Percentiles rank a stretch among this genome's conserved stretches.
These are phyloP conservation scores for Flaveria trinervia DNA, from an alignment of 129 eudicot genomes.

Conservation along the genomic window DNA sequence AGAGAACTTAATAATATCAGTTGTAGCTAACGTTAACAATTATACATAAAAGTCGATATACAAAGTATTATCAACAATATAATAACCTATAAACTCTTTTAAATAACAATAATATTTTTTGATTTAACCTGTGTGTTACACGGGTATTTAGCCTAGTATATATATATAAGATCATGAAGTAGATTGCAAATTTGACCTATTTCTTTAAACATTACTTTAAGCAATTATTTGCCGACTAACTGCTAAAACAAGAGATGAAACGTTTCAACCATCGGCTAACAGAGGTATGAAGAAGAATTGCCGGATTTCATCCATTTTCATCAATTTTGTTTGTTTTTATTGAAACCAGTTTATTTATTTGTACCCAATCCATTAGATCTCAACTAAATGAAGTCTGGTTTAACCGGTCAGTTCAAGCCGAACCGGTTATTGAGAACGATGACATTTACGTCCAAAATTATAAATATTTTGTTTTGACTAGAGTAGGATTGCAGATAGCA, in stretches of 20 bases:
- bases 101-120: no score
- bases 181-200: not conserved
- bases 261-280: not conserved
- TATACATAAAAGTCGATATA: no score
- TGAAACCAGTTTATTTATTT: not conserved
- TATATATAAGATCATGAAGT: no score
- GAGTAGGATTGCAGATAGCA: conserved; percentile 25
- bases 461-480: conserved; percentile 23
- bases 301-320: not conserved
- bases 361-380: not conserved
- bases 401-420: not conserved
- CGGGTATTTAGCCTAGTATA: no score
- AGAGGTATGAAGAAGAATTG: not conserved
- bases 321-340: not conserved
- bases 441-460: conserved; percentile 13
- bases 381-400: not conserved
- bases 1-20: no score
- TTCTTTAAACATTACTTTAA: not conserved
- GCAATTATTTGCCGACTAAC: not conserved
- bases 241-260: not conserved
- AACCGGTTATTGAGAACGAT: not conserved
- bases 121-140: no score
- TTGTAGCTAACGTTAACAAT: no score
- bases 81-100: no score
- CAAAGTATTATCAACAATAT: no score